These are phyloP conservation scores for Hordeum marinum DNA, from an alignment of 176 grass and related monocot genomes.

Conservation along the genomic window DNA sequence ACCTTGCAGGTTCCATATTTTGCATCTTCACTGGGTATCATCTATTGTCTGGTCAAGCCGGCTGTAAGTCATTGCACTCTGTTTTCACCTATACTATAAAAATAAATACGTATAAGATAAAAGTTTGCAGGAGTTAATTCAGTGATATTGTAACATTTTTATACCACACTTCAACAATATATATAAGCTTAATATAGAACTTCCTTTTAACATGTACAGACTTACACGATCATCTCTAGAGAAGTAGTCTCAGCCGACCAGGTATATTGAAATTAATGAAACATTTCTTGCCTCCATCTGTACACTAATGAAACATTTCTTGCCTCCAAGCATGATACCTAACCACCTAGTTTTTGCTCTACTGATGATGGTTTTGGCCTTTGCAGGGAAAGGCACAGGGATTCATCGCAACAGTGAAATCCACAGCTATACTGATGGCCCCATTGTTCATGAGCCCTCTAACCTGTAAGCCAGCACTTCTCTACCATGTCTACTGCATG, in stretches of 20 bases:
- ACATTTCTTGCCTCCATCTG: not conserved
- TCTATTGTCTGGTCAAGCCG: constrained; percentile 74
- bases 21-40: constrained; percentile 76
- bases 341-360: not conserved
- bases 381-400: constrained; percentile 77
- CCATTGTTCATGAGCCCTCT: constrained; percentile 80
- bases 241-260: constrained; percentile 57
- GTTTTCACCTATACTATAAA: not conserved
- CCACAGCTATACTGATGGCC: constrained; percentile 54
- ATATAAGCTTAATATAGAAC: not conserved
- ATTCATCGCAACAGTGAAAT: constrained; percentile 52
- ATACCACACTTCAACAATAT: not conserved
- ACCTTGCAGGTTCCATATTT: constrained; percentile 74
- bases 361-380: not conserved
- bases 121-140: not conserved
- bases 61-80: constrained; percentile 52
- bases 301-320: too few relatives aligned
- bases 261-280: constrained; percentile 26
- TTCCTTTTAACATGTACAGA: constrained; percentile 35
- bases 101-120: not conserved
- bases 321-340: not conserved
- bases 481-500: not conserved
- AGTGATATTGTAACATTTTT: not conserved
- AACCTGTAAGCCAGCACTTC: constrained; percentile 54
- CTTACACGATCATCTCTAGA: constrained; percentile 60